Evolutionary conservation across 1,284 basidiomycete genomes (phyloP).

Genomic region (Microbotryomycetes sp.): DNA sequence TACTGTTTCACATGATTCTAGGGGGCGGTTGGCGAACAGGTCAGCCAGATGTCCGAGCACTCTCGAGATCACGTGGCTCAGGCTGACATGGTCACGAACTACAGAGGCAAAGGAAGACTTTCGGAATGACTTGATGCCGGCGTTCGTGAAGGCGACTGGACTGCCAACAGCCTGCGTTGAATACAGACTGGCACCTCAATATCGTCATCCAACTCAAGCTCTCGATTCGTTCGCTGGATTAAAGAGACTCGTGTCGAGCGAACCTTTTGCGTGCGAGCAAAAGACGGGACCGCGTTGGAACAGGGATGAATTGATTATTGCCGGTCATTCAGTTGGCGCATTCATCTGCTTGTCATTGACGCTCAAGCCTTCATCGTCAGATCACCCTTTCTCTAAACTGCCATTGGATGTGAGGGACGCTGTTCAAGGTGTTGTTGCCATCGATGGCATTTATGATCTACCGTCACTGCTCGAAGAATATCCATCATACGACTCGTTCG

Average conservation of each 20-base stretch:
- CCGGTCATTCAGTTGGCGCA: conserved; percentile 30
- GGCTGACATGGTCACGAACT: background rate
- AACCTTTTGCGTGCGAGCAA: background rate
- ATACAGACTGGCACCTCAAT: conserved; percentile 25
- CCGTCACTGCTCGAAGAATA: conserved; percentile 27
- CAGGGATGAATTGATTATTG: conserved; percentile 8
- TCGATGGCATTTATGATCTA: conserved; percentile 33
- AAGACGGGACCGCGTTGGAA: conserved; percentile 9
- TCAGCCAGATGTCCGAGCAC: conserved; percentile 1
- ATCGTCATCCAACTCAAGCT: conserved; percentile 24
- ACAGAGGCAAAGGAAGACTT: conserved; percentile 27
- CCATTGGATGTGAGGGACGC: conserved; percentile 2
- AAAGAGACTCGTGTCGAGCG: background rate
- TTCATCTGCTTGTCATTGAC: conserved; percentile 20
- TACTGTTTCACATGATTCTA: background rate
- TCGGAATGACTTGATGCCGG: conserved; percentile 12
- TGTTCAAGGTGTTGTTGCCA: conserved; percentile 9
- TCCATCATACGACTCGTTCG: conserved; percentile 25
- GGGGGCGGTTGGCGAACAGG: conserved; percentile 30
- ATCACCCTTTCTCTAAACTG: conserved; percentile 10
- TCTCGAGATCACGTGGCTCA: background rate
- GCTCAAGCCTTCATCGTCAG: conserved; percentile 9
- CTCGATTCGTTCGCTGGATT: conserved; percentile 25
- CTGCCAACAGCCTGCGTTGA: conserved; percentile 27
- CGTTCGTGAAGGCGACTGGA: conserved; percentile 6